phyloP scores from a whole-genome alignment of 306 rosid species.

The Lablab purpureus region DNA sequence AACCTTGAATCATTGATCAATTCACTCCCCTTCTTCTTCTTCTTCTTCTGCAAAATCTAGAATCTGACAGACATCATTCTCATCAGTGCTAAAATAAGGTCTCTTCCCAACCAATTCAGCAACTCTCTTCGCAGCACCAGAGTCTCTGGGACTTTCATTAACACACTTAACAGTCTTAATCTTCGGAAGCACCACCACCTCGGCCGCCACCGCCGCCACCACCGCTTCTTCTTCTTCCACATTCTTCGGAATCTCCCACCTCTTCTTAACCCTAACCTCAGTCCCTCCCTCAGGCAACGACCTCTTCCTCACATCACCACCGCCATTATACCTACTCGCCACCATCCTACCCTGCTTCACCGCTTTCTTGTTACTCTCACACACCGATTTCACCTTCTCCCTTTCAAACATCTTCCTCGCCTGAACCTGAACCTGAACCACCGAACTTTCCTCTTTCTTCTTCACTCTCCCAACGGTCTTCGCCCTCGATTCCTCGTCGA shows the following conservation, averaged over 20 bases:
- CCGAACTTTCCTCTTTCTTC: constrained; percentile 60
- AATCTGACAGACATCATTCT: constrained; percentile 62
- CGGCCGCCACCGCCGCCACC: no score
- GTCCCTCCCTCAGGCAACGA: constrained; percentile 65
- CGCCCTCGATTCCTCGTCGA: constrained; percentile 52
- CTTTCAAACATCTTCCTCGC: constrained; percentile 85
- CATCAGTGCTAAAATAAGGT: constrained; percentile 56
- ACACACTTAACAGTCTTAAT: constrained; percentile 57
- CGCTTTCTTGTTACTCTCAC: constrained; percentile 51
- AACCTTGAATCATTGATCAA: not conserved
- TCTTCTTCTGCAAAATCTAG: constrained; percentile 70
- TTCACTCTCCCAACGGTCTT: constrained; percentile 58
- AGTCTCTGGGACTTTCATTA: constrained; percentile 76
- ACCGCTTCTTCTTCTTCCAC: constrained; percentile 34
- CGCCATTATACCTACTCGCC: constrained; percentile 79
- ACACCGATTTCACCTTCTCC: constrained; percentile 64
- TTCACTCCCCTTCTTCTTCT: constrained; percentile 40
- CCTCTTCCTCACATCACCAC: constrained; percentile 68
- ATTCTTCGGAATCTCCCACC: constrained; percentile 46
- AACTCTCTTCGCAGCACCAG: constrained; percentile 85
- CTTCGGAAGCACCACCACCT: constrained; percentile 60
- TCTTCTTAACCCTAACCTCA: constrained; percentile 43
- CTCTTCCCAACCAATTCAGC: constrained; percentile 65
- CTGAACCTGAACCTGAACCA: constrained; percentile 70
- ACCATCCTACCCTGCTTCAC: constrained; percentile 75